A percentile compares a stretch with the other conserved stretches of the same genome.
These are phyloP conservation scores for Fremontodendron californicum DNA, from an alignment of 345 rosid genomes.

Conservation along the genomic window DNA sequence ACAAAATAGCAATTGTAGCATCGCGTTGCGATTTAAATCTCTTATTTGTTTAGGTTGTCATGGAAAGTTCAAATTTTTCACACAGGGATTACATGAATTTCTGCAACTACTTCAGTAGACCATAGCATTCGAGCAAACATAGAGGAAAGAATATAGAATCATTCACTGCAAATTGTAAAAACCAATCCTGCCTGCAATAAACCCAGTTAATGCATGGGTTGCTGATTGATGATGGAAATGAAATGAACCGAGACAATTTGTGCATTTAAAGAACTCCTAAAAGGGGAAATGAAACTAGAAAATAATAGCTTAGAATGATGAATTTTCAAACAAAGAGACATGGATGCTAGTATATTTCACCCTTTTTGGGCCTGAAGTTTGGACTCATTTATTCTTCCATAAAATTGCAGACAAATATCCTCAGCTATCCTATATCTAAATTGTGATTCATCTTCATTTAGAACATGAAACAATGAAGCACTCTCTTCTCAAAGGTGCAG, in stretches of 20 bases:
- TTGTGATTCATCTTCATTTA: not conserved
- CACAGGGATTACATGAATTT: not conserved
- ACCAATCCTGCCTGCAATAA: not conserved
- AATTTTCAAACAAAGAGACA: not conserved
- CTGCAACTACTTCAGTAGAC: not conserved
- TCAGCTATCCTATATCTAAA: not conserved
- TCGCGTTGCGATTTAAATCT: too few species aligned
- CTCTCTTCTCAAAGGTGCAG: too few species aligned
- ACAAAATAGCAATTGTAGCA: too few species aligned
- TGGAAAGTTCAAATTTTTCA: conserved; percentile 4
- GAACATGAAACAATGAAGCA: not conserved
- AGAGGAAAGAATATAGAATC: not conserved
- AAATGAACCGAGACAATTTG: not conserved
- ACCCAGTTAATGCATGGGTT: not conserved
- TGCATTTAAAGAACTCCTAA: not conserved
- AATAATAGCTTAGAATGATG: not conserved
- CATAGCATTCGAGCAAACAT: not conserved
- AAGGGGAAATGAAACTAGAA: not conserved
- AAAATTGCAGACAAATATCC: not conserved
- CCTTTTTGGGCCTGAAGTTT: too few species aligned
- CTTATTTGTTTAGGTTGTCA: not conserved
- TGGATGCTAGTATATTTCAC: not conserved
- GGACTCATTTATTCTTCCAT: not conserved
- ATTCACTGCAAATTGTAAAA: not conserved
- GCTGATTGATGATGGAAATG: not conserved